Evolutionary conservation across 192 early-diverging fungal genomes (phyloP), one percentile per base, ranked within the genome.

Genomic region (Gamsiella multidivaricata): DNA sequence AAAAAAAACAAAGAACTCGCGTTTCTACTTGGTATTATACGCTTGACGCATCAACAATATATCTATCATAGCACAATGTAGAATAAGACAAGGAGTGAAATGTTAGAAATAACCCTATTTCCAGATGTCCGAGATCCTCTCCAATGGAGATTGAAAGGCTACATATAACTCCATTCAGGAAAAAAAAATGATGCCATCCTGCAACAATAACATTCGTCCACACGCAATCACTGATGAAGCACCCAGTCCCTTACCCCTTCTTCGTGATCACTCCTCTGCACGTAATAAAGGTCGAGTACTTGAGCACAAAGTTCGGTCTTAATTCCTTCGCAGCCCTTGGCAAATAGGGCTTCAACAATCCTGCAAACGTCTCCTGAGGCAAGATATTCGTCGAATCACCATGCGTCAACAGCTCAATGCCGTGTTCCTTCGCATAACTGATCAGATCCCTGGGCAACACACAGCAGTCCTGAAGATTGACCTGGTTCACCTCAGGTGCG

Each of bases 291-390:
- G 80, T 79, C 54, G 82, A 69, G 53, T 87, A 87, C 61, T 87
- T 87, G 52, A 87, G 72, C 25, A 87, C 83, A 82, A 83, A 87
- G 26, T 81, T 83, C 3, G 85, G 85, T 5, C 20, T 28, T 26
- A 84, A 43, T 0, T 58, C 41, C 5, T 47, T n/a, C 3, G 61
- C 61, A 18, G 58, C 54, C 0, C 57, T 64, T 2, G 73, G 69
- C 20, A 62, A 55, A 55, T 65, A 36, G 36, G 71, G 59, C 46
- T 70, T 58, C 34, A 87, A 43, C 49, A 87, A 47, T n/a, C 46
- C 36, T 6, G 62, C 61, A 2, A 87, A 69, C 23, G 82, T 79
- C 26, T 81, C 59, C 23, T 69, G 42, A 2, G 83, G 73, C 29
- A 87, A 51, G 41, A 87, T 87, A 42, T 87, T 81, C n/a, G 59